A percentile compares a stretch with the other conserved stretches of the same genome.
phyloP scores from a whole-genome alignment of 2,329 filamentous ascomycete genomes.

The Graphiopsis chlorocephala region DNA sequence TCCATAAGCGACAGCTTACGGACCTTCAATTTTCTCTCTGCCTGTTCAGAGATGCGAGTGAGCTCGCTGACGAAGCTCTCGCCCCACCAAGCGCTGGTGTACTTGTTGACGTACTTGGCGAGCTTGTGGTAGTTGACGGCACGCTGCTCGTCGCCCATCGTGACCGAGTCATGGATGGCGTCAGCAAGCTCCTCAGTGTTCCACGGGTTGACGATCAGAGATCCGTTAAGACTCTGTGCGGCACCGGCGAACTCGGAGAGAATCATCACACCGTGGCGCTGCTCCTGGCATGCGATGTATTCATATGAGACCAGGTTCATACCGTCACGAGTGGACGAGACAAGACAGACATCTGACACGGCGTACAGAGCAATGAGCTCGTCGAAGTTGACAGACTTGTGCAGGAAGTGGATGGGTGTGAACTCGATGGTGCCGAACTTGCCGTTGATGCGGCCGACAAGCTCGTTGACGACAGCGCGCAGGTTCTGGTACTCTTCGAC shows the following conservation, averaged over 20 bases:
- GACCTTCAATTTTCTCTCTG: constrained; percentile 50
- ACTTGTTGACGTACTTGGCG: constrained; percentile 94
- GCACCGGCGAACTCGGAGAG: constrained; percentile 96
- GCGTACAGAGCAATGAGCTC: constrained; percentile 93
- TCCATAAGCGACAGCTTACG: constrained; percentile 26
- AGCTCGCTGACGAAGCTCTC: constrained; percentile 88
- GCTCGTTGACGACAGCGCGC: constrained; percentile 90
- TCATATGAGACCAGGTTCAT: constrained; percentile 99
- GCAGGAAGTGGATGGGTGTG: constrained; percentile 98
- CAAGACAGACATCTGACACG: constrained; percentile 86
- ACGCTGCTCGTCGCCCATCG: constrained; percentile 87
- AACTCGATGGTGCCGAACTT: constrained; percentile 97
- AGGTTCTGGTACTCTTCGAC: constrained; percentile 98
- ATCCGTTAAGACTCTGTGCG: constrained; percentile 89
- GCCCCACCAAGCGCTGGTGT: constrained; percentile 95
- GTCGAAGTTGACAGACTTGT: constrained; percentile 92
- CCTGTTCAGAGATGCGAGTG: constrained; percentile 54
- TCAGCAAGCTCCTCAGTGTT: constrained; percentile 94
- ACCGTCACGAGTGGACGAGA: constrained; percentile 92
- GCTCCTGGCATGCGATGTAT: constrained; percentile 90
- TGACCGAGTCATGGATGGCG: constrained; percentile 93
- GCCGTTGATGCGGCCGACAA: constrained; percentile 95
- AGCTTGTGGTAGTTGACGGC: constrained; percentile 86
- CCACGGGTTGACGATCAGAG: constrained; percentile 95
- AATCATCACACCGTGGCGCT: constrained; percentile 89